Conservation (phyloP, 257 asterid genomes). For the Ilex asprella region DNA sequence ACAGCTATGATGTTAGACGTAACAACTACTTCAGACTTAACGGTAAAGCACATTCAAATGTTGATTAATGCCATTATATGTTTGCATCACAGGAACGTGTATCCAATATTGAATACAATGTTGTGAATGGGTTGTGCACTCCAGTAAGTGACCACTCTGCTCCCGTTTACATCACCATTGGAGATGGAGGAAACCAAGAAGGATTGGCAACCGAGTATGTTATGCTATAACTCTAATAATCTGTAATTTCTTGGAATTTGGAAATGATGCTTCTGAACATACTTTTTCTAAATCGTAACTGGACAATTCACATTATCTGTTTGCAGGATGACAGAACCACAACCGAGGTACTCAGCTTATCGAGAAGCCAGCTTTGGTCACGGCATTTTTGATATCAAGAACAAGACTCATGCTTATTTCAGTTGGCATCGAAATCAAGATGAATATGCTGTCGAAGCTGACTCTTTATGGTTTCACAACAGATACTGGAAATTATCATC, state of each 20-base stretch:
- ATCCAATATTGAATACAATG: not conserved
- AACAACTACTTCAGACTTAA: too few relatives aligned
- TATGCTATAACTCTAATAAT: too few relatives aligned
- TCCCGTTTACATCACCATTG: not conserved
- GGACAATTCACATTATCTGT: too few relatives aligned
- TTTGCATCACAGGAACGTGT: not conserved
- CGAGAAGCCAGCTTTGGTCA: conserved; percentile 64
- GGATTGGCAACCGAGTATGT: conserved; percentile 1
- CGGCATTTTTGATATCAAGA: conserved; percentile 45
- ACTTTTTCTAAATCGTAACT: too few relatives aligned
- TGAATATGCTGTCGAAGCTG: conserved; percentile 34
- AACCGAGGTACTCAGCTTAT: conserved; percentile 36
- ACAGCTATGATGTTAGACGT: too few relatives aligned
- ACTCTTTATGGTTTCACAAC: conserved; percentile 45
- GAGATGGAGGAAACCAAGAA: not conserved
- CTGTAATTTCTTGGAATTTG: too few relatives aligned
- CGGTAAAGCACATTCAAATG: too few relatives aligned
- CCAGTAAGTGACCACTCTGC: not conserved
- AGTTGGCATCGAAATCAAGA: conserved; percentile 59
- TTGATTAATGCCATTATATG: not conserved
- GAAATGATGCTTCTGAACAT: conserved; percentile 14
- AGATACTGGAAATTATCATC: conserved; percentile 30
- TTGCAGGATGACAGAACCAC: conserved; percentile 22
- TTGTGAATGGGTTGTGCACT: not conserved
- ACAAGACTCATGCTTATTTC: conserved; percentile 47